Base-by-base conservation (phyloP, 257 asterid genomes). In the Coffea canephora region DNA sequence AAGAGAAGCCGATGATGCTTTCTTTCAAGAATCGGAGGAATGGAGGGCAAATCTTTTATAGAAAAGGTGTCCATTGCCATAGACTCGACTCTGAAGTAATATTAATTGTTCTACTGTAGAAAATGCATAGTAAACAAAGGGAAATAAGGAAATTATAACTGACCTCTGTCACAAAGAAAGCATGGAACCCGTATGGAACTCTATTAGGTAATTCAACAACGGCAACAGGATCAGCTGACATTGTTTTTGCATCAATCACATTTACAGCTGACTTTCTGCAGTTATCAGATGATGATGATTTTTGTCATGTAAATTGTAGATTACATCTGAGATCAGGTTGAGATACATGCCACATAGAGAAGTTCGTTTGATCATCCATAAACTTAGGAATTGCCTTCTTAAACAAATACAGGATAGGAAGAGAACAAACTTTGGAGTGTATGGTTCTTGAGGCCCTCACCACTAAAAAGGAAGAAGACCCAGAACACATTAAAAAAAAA, bases 161-260 rank as follows among this genome's bases (percentile, higher is more conserved):
- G 69, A 91, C 99, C 97, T 93, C 97, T 10, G 94, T 89, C 79
- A 95, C 96, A 57, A 95, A 95, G 85, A 95, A 92, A 83, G 99
- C 99, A 82, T 95, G 98, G 88, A 95, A 95, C 27, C 99, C 99
- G 65, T 91, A 93, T 8, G 99, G 99, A 80, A 95, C 99, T 86
- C 99, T 82, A 72, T 78, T 87, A 39, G 98, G 98, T 36, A 95
- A 88, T 70, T 93, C 96, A 70, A 93, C 90, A 8, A 89, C 87
- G 13, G 99, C 97, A 74, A 95, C 95, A 27, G 96, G 98, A 82
- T 93, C 96, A 23, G 90, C 50, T 18, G 98, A 95, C 98, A 95
- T 91, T 31, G 99, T 93, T 82, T 91, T 95, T 55, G 99, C 99
- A 87, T 95, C 99, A 68, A 95, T 88, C 3, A 93, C 98, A 64